Percentiles rank a stretch among this genome's conserved stretches.
These are phyloP conservation scores for Backusella morwellensis DNA, from an alignment of 192 early-diverging fungal species.

Conservation along the genomic window DNA sequence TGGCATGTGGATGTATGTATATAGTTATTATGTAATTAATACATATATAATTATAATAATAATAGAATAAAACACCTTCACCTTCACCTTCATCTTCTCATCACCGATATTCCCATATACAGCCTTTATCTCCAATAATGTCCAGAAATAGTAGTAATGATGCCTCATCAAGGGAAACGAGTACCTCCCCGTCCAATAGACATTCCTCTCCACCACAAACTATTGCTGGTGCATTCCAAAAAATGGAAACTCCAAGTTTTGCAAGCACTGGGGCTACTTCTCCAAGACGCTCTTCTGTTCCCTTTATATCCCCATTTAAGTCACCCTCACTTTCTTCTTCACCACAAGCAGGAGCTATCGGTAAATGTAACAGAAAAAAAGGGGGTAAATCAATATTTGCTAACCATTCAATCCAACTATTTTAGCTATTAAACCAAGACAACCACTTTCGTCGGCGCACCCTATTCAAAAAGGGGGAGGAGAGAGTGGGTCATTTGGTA, in stretches of 20 bases:
- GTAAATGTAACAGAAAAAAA: slow-evolving; percentile 4
- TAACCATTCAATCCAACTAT: neutral
- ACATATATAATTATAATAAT: neutral
- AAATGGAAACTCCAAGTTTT: neutral
- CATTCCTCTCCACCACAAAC: neutral
- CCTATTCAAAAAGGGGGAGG: neutral
- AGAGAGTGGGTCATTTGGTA: slow-evolving; percentile 10
- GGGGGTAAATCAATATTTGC: neutral
- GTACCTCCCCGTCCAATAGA: neutral
- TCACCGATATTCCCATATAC: neutral
- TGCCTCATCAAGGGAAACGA: neutral
- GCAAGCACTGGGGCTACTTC: neutral
- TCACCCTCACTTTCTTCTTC: slow-evolving; percentile 35
- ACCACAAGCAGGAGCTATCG: slow-evolving; percentile 19
- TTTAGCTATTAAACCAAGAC: neutral
- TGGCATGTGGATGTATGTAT: no score
- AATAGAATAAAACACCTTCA: neutral
- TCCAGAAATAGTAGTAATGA: neutral
- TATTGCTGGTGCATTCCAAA: neutral
- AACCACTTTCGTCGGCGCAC: neutral
- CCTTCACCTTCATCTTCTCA: neutral
- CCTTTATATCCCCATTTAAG: slow-evolving; percentile 34
- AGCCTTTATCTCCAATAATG: neutral
- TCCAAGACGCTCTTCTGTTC: slow-evolving; percentile 7
- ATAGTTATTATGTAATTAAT: neutral